A percentile compares a stretch with the other conserved stretches of the same genome.
Evolutionary conservation across 768 basidiomycete genomes (phyloP).

Genomic region (Termitomyces sp.): DNA sequence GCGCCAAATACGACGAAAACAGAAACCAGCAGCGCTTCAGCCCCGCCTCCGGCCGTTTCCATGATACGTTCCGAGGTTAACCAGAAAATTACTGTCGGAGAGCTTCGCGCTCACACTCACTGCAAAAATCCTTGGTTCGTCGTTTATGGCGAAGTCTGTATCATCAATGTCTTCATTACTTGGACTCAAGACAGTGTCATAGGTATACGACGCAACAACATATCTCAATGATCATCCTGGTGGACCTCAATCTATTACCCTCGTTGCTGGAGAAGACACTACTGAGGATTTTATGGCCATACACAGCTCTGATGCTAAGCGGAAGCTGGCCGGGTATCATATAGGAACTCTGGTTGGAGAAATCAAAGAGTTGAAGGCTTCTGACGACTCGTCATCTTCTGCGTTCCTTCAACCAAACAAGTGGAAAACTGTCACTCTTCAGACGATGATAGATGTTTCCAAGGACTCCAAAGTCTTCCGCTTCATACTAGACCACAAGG

Average conservation of each 20-base stretch:
- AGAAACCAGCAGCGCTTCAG: conserved; percentile 3
- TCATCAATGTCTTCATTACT: not conserved
- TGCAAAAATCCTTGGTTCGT: conserved; percentile 2
- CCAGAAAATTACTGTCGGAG: conserved; percentile 21
- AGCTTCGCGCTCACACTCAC: not conserved
- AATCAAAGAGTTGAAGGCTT: conserved; percentile 12
- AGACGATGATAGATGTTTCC: conserved; percentile 35
- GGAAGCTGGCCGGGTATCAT: conserved; percentile 39
- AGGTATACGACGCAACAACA: conserved; percentile 49
- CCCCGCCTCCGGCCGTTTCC: conserved; percentile 19
- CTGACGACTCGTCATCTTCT: conserved; percentile 2
- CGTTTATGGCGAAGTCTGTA: not conserved
- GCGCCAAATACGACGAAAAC: not conserved
- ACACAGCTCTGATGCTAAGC: conserved; percentile 50
- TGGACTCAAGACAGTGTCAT: not conserved
- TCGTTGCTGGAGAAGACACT: conserved; percentile 57
- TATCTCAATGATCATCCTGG: conserved; percentile 59
- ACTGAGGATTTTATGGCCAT: conserved; percentile 66
- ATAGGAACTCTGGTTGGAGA: conserved; percentile 12
- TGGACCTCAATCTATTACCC: conserved; percentile 49
- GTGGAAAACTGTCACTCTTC: conserved; percentile 47
- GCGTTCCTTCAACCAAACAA: conserved; percentile 38
- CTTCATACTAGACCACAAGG: conserved; percentile 38
- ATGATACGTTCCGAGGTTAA: conserved; percentile 46
- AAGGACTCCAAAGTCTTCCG: conserved; percentile 49